phyloP scores from a whole-genome alignment of 768 basidiomycete species.

The Leccinum disarticulatum region DNA sequence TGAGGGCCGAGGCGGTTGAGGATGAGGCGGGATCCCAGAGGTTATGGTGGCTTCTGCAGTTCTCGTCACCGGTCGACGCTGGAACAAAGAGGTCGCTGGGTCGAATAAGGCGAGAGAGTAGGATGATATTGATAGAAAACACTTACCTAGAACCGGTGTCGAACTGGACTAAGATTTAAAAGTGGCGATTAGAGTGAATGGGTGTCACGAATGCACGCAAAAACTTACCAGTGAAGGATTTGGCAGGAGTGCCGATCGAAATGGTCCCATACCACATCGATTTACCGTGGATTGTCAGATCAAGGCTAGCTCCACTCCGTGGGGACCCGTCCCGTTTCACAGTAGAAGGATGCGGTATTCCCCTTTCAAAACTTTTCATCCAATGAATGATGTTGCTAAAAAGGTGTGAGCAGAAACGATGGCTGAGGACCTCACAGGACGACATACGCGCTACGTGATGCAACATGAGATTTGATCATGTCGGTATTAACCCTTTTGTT shows the following conservation, averaged over 20 bases:
- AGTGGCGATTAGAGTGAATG: background rate
- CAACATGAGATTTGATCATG: constrained; percentile 1
- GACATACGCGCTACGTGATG: constrained; percentile 3
- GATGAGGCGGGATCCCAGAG: constrained; percentile 24
- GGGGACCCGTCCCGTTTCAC: background rate
- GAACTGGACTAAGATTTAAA: constrained; percentile 20
- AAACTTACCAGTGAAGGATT: background rate
- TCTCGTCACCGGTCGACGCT: background rate
- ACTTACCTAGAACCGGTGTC: constrained; percentile 29
- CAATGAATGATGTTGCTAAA: constrained; percentile 3
- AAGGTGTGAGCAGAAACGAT: too few species aligned
- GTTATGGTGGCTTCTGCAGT: constrained; percentile 30
- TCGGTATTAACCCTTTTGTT: constrained; percentile 1
- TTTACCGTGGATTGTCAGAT: background rate
- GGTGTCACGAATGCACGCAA: background rate
- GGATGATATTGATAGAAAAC: background rate
- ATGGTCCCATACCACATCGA: constrained; percentile 14
- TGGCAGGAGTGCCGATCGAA: constrained; percentile 1
- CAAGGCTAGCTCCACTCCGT: background rate
- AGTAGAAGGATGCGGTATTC: background rate
- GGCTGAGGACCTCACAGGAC: background rate
- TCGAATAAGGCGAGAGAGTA: background rate
- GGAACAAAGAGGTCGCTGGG: constrained; percentile 18
- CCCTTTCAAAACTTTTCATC: background rate
- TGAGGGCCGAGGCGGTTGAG: constrained; percentile 26